Base-by-base conservation (phyloP, 257 asterid genomes). In the Jacaranda mimosifolia region DNA sequence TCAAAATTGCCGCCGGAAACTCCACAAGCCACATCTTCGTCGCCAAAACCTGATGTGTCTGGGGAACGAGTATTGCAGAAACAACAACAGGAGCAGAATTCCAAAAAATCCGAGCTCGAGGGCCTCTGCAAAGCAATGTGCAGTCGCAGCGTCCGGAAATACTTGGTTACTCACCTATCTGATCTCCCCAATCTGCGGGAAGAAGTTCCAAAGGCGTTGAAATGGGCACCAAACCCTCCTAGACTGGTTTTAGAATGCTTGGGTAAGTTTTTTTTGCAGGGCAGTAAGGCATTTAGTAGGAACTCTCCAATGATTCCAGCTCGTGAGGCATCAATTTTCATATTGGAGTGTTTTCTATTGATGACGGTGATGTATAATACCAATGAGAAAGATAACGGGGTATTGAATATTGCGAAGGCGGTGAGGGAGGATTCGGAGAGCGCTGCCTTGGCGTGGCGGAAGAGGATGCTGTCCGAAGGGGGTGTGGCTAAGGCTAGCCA, bases 261-360 rank as follows among this genome's bases (percentile, higher is more conserved):
- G 52, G 96, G 97, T 63, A 93, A 88, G 75, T 92, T 94, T 85
- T 94, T 72, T 75, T 72, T 91, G 87, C 97, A 90, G 89, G 95
- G 96, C 63, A 86, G 83, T 21, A 85, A 76, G 86, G 93, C 91
- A 6, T 87, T 81, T 60, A 46, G 80, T 49, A 81, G 49, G 78
- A 43, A 83, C 80, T 87, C 94, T 19, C 92, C 88, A 5, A 87
- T 90, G 92, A 79, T 86, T 70, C 80, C 87, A 0, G 83, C 86
- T 0, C 89, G 97, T 55, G 94, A 92, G 83, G 96, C 92, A 9
- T 92, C 97, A 3, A 87, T 89, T 68, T 80, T 91, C 71, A 73
- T 83, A 21, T 76, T 94, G 85, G 99, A 94, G 83, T 92, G 96
- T 58, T 89, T 84, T 74, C 48, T 94, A 68, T 77, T 92, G 85